Percentiles rank a stretch among this genome's conserved stretches.
phyloP scores from a whole-genome alignment of 2,329 filamentous ascomycete species.

The Sarocladium strictum region DNA sequence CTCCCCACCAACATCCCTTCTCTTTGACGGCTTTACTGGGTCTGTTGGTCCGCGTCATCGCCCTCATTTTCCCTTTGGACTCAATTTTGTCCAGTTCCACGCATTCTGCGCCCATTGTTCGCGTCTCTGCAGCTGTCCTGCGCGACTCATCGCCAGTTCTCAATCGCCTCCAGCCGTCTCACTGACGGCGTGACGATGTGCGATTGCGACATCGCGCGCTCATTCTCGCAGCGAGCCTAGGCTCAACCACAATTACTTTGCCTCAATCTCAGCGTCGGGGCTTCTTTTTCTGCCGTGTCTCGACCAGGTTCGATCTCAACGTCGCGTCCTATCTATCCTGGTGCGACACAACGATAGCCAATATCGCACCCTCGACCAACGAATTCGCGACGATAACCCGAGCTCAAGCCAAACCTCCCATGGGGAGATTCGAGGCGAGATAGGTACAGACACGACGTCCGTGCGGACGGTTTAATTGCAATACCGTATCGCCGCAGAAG shows the following conservation, averaged over 20 bases:
- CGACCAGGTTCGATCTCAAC: neutral
- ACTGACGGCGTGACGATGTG: slow-evolving; percentile 18
- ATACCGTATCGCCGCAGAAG: neutral
- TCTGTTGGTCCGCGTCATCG: neutral
- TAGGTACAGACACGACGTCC: slow-evolving; percentile 6
- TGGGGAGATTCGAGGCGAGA: neutral
- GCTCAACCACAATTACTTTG: neutral
- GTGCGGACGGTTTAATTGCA: neutral
- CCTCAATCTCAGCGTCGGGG: neutral
- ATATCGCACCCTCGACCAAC: neutral
- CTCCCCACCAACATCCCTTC: slow-evolving; percentile 1
- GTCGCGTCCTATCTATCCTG: neutral
- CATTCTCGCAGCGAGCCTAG: slow-evolving; percentile 4
- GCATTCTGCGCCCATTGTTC: neutral
- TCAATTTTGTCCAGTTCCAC: neutral
- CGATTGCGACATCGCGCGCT: slow-evolving; percentile 14
- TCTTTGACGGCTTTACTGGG: slow-evolving; percentile 1
- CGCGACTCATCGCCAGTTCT: neutral
- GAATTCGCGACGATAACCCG: neutral
- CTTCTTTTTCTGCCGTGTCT: too few relatives aligned
- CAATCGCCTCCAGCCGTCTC: neutral
- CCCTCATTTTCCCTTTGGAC: neutral
- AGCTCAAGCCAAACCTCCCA: neutral
- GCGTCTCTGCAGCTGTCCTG: slow-evolving; percentile 2
- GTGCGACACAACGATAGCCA: neutral